Evolutionary conservation across 2,329 filamentous ascomycete genomes (phyloP).

Genomic region (Xylaria sp.): DNA sequence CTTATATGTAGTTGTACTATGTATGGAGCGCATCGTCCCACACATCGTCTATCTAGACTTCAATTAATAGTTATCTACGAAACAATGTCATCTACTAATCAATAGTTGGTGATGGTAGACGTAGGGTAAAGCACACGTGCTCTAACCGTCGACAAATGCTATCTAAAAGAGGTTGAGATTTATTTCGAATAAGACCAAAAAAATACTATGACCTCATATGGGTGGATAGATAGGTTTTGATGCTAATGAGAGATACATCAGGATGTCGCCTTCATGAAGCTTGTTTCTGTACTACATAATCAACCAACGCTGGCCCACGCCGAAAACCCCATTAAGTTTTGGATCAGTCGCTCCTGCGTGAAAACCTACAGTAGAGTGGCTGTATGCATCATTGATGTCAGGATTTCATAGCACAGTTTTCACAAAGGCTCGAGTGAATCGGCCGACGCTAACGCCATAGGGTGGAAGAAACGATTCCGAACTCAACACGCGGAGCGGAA

Average conservation of each 20-base stretch:
- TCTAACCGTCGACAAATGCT: background rate
- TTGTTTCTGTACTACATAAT: background rate
- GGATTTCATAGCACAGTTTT: constrained; percentile 7
- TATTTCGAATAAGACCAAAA: background rate
- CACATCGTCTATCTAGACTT: constrained; percentile 6
- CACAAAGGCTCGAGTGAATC: background rate
- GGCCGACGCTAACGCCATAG: constrained; percentile 3
- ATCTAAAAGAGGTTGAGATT: background rate
- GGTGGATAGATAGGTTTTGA: background rate
- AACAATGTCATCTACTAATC: background rate
- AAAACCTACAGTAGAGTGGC: background rate
- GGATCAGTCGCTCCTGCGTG: constrained; percentile 5
- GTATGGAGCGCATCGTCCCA: constrained; percentile 12
- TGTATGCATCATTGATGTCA: constrained; percentile 14
- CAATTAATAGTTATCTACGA: background rate
- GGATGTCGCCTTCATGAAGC: background rate
- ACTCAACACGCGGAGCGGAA: background rate
- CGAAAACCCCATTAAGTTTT: background rate
- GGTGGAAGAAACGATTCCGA: background rate
- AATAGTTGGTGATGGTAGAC: constrained; percentile 1
- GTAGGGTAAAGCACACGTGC: background rate
- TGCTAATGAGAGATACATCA: background rate
- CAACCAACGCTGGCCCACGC: background rate
- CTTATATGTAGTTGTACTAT: background rate
- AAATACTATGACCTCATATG: background rate